Evolutionary conservation across 192 early-diverging fungal species (phyloP).

Genomic region (Spizellomyces sp.): DNA sequence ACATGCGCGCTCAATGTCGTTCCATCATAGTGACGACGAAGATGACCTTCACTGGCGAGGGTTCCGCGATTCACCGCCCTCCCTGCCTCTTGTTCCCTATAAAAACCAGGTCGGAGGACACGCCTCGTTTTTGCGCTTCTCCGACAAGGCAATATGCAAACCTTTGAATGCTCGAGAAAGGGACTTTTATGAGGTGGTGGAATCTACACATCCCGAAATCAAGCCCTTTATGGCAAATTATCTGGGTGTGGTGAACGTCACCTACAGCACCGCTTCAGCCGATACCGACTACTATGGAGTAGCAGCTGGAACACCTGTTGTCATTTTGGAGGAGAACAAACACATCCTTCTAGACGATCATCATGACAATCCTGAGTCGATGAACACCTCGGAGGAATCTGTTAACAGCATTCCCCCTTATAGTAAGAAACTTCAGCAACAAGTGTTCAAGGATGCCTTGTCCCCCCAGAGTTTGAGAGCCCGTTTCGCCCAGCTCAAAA

Average conservation of each 20-base stretch:
- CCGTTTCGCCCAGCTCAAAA: slow-evolving; percentile 64
- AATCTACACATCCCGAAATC: slow-evolving; percentile 72
- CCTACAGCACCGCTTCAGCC: slow-evolving; percentile 40
- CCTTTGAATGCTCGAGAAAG: slow-evolving; percentile 83
- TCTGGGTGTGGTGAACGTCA: slow-evolving; percentile 93
- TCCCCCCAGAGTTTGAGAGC: slow-evolving; percentile 81
- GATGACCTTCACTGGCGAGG: slow-evolving; percentile 28
- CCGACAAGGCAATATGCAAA: slow-evolving; percentile 96
- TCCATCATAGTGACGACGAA: slow-evolving; percentile 35
- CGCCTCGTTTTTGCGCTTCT: slow-evolving; percentile 92
- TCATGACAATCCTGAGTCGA: slow-evolving; percentile 9
- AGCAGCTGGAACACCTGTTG: slow-evolving; percentile 66
- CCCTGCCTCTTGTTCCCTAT: slow-evolving; percentile 55
- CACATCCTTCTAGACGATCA: slow-evolving; percentile 66
- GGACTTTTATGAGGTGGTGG: slow-evolving; percentile 88
- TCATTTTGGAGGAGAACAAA: slow-evolving; percentile 88
- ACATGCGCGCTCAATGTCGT: slow-evolving; percentile 34
- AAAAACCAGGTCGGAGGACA: slow-evolving; percentile 85
- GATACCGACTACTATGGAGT: slow-evolving; percentile 39
- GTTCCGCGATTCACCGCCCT: slow-evolving; percentile 31
- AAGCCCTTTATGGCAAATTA: slow-evolving; percentile 90
- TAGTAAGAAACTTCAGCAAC: slow-evolving; percentile 80
- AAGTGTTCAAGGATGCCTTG: slow-evolving; percentile 88
- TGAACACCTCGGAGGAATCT: slow-evolving; percentile 11
- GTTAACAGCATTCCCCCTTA: slow-evolving; percentile 43